Conservation (phyloP, 2,329 filamentous ascomycete genomes). For the Stagonosporopsis vannaccii region DNA sequence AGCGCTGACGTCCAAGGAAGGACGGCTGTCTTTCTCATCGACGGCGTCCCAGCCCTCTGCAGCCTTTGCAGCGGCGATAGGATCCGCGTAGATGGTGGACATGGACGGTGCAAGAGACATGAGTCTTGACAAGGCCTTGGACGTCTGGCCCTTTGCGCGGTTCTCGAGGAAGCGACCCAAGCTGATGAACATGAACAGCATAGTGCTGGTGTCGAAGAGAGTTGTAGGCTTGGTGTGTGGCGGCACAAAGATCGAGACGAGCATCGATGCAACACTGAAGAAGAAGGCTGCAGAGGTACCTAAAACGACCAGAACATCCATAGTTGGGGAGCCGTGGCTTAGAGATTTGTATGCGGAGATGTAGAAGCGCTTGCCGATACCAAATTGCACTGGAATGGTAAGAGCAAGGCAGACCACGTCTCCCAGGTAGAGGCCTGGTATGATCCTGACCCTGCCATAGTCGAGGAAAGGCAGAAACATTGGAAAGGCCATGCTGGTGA, state of each 20-base stretch:
- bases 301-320: constrained; percentile 95
- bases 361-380: constrained; percentile 94
- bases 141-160: constrained; percentile 93
- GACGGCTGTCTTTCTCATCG: constrained; percentile 54
- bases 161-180: constrained; percentile 93
- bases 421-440: constrained; percentile 83
- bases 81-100: constrained; percentile 94
- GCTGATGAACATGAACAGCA: constrained; percentile 96
- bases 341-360: constrained; percentile 91
- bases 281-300: constrained; percentile 96
- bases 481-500: constrained; percentile 92
- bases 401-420: constrained; percentile 84
- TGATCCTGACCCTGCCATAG: constrained; percentile 73
- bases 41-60: constrained; percentile 76
- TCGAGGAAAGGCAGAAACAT: constrained; percentile 82
- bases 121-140: constrained; percentile 86
- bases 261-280: constrained; percentile 89
- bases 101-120: constrained; percentile 98
- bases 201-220: constrained; percentile 96
- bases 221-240: constrained; percentile 84
- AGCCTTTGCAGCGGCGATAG: constrained; percentile 89
- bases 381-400: constrained; percentile 94
- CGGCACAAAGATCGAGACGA: constrained; percentile 76
- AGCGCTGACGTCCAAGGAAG: constrained; percentile 62
- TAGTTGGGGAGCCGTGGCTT: constrained; percentile 89